phyloP scores from a whole-genome alignment of 345 rosid genomes.

The Trapa bicornis region DNA sequence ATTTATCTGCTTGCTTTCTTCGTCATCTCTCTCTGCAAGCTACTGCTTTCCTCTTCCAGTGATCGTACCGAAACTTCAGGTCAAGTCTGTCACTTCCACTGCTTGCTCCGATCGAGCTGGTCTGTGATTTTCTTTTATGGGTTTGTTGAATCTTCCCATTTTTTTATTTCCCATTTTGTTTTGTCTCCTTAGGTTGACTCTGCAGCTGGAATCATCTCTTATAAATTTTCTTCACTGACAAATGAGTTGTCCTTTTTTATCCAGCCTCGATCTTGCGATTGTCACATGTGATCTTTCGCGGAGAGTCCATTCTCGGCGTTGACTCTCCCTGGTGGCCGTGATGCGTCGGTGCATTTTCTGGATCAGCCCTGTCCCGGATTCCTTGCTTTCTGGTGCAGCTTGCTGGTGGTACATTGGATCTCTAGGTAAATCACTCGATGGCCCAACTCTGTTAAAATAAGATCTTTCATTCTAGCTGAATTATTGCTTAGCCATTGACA shows the following conservation, averaged over 20 bases:
- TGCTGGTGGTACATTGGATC: neutral
- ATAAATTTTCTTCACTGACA: neutral
- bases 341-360: neutral
- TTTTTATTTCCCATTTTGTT: neutral
- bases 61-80: neutral
- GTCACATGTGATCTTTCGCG: neutral
- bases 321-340: neutral
- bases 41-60: neutral
- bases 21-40: neutral
- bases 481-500: neutral
- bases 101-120: neutral
- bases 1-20: neutral
- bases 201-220: neutral
- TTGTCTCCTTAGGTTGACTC: neutral
- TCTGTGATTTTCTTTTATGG: neutral
- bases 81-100: neutral
- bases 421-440: neutral
- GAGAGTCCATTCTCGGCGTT: neutral
- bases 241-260: neutral
- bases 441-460: neutral
- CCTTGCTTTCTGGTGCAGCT: neutral
- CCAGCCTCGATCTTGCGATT: neutral
- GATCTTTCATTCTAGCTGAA: neutral
- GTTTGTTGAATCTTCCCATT: neutral
- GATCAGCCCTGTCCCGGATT: neutral